A percentile compares a stretch with the other conserved stretches of the same genome.
These are phyloP conservation scores for Chionographis japonica DNA, from an alignment of 106 monocot species.

Conservation along the genomic window DNA sequence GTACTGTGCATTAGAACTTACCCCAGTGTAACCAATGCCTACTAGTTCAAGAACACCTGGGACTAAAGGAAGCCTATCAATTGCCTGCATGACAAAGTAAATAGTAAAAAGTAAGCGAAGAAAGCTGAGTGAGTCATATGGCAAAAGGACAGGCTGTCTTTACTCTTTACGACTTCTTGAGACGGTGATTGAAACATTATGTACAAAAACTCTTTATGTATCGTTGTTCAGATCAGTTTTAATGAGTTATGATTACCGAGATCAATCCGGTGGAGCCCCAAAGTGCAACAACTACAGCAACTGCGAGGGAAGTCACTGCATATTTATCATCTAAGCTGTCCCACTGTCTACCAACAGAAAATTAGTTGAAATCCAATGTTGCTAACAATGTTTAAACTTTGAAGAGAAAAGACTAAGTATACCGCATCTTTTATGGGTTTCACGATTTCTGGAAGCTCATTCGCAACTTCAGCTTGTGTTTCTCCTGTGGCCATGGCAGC, in stretches of 20 bases:
- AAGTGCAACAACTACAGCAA: constrained; percentile 51
- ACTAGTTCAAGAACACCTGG: constrained; percentile 86
- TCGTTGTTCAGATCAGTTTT: background rate
- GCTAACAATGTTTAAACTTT: background rate
- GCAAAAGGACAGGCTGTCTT: background rate
- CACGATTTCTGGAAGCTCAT: constrained; percentile 42
- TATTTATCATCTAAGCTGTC: constrained; percentile 84
- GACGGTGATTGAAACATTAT: too few species aligned
- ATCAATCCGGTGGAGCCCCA: constrained; percentile 65
- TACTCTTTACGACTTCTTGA: background rate
- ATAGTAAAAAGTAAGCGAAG: background rate
- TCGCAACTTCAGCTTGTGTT: constrained; percentile 24
- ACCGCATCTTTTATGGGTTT: constrained; percentile 57
- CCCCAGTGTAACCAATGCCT: constrained; percentile 90
- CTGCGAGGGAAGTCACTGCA: constrained; percentile 47
- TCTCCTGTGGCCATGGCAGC: constrained; percentile 49
- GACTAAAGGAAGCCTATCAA: constrained; percentile 91
- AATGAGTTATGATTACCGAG: constrained; percentile 37
- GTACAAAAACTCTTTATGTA: background rate
- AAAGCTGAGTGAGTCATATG: background rate
- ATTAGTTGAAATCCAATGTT: background rate
- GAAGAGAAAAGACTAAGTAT: background rate
- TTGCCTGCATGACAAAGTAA: constrained; percentile 50
- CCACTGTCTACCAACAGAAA: constrained; percentile 57
- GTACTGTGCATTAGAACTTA: constrained; percentile 21